Evolutionary conservation across 441 rosid species (phyloP).

Genomic region (Jatropha podagrica): DNA sequence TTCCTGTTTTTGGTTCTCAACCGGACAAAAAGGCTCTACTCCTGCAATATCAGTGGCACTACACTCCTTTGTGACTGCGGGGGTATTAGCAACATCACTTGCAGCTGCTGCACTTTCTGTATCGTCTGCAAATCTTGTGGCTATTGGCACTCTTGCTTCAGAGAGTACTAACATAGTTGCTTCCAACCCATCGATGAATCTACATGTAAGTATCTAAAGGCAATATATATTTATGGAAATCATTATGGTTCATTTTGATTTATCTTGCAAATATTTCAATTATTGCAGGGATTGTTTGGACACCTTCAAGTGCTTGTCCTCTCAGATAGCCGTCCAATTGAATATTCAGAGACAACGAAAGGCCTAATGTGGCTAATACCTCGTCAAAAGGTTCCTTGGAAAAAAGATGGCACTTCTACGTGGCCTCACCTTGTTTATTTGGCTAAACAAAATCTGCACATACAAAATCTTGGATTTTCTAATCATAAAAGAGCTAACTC

Average conservation of each 20-base stretch:
- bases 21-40: constrained; percentile 32
- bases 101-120: constrained; percentile 47
- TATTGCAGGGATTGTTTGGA: constrained; percentile 52
- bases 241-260: not conserved
- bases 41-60: constrained; percentile 48
- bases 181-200: constrained; percentile 41
- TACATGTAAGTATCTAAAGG: constrained; percentile 36
- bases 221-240: not conserved
- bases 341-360: constrained; percentile 56
- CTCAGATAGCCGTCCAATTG: constrained; percentile 47
- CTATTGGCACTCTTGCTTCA: constrained; percentile 24
- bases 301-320: constrained; percentile 63
- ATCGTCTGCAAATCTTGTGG: constrained; percentile 46
- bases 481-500: constrained; percentile 15
- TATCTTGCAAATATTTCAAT: not conserved
- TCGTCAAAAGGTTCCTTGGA: constrained; percentile 59
- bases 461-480: constrained; percentile 13
- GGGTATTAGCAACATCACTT: constrained; percentile 48
- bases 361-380: constrained; percentile 66
- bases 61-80: constrained; percentile 52
- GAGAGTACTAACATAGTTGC: constrained; percentile 24
- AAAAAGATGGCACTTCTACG: constrained; percentile 30
- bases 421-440: constrained; percentile 37
- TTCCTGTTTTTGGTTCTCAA: constrained; percentile 14
- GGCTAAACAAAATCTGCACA: constrained; percentile 19